Evolutionary conservation across 169 alveolate species (phyloP).

Genomic region (Eimeria brunetti): DNA sequence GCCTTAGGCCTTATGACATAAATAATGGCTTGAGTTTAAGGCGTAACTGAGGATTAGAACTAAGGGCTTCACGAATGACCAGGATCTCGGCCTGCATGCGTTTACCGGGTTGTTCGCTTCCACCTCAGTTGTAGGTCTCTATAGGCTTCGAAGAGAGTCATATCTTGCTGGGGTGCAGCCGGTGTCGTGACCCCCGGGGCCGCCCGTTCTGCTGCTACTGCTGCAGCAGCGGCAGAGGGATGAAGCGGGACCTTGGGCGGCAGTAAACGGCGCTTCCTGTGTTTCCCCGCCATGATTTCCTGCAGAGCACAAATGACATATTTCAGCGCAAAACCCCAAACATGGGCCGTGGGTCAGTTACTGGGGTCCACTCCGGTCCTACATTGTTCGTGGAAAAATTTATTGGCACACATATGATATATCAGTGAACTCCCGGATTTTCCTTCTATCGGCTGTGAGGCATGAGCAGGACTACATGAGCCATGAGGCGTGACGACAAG

Average conservation of each 20-base stretch:
- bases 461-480: neutral
- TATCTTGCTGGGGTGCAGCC: constrained; percentile 68
- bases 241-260: constrained; percentile 91
- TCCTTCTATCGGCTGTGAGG: neutral
- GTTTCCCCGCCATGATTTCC: constrained; percentile 91
- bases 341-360: neutral
- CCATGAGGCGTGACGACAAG: neutral
- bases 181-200: constrained; percentile 51
- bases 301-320: constrained; percentile 16
- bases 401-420: neutral
- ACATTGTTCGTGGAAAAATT: neutral
- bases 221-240: constrained; percentile 82
- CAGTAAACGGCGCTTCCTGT: constrained; percentile 86
- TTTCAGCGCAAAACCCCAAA: neutral
- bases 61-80: neutral
- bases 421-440: neutral
- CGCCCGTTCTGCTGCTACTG: constrained; percentile 39
- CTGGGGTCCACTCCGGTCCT: neutral
- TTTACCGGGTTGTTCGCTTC: constrained; percentile 69
- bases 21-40: neutral
- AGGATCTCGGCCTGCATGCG: neutral
- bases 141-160: constrained; percentile 66
- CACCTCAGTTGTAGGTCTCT: constrained; percentile 76
- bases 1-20: neutral
- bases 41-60: neutral